Evolutionary conservation across 2,329 filamentous ascomycete species (phyloP).

Genomic region (Dactylonectria macrodidyma): DNA sequence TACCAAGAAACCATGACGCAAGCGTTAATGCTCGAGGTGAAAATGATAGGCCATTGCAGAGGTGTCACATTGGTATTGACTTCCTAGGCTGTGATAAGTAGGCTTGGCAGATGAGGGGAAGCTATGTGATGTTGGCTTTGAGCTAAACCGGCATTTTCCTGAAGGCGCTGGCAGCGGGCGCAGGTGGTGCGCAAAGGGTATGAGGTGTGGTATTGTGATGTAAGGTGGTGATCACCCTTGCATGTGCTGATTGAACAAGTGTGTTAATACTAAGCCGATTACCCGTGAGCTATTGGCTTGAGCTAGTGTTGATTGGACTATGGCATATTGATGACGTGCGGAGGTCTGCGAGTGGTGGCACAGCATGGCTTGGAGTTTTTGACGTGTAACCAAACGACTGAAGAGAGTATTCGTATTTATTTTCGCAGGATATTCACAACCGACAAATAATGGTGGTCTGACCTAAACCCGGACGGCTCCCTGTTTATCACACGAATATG

Average conservation of each 20-base stretch:
- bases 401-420: too few relatives aligned
- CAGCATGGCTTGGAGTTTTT: too few relatives aligned
- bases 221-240: background rate
- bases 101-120: background rate
- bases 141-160: background rate
- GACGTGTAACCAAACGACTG: too few relatives aligned
- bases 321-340: background rate
- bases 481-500: background rate
- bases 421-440: too few relatives aligned
- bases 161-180: background rate
- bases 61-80: background rate
- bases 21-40: background rate
- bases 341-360: too few relatives aligned
- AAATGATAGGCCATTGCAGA: background rate
- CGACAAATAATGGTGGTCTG: background rate
- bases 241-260: background rate
- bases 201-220: background rate
- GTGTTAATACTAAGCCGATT: background rate
- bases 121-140: conserved; percentile 5
- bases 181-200: background rate
- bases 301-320: background rate
- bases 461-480: too few relatives aligned
- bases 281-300: background rate
- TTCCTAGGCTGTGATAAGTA: background rate
- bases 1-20: background rate